Evolutionary conservation across 345 rosid species (phyloP).

Genomic region (Eucalyptus virginea): DNA sequence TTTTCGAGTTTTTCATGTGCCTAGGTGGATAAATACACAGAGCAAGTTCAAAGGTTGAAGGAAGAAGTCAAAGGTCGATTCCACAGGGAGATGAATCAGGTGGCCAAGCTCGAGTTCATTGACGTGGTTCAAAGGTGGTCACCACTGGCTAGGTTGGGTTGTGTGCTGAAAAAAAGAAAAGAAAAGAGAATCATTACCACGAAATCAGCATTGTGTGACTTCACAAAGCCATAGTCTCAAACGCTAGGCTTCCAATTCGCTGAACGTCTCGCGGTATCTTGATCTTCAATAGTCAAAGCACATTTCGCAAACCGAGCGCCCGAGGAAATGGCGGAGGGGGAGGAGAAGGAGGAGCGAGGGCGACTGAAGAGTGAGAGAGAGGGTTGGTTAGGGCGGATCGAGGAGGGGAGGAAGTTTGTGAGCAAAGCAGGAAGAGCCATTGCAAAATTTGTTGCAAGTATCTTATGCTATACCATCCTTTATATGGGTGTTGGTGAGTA

Average conservation of each 20-base stretch:
- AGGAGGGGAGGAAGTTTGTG: not conserved
- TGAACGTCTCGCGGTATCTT: not conserved
- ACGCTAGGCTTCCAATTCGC: not conserved
- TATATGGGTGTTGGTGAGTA: not conserved
- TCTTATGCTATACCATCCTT: not conserved
- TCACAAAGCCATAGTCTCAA: not conserved
- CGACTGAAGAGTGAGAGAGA: not conserved
- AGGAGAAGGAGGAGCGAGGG: not conserved
- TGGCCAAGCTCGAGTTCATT: not conserved
- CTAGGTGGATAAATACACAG: not conserved
- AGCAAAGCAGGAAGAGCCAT: not conserved
- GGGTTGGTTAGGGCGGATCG: not conserved
- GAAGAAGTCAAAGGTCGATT: not conserved
- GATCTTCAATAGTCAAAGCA: not conserved
- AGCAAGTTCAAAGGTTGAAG: not conserved
- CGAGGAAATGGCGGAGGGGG: not conserved
- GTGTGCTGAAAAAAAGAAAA: not conserved
- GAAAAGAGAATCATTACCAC: not conserved
- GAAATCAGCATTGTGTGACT: not conserved
- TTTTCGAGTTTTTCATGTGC: not conserved
- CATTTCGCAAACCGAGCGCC: not conserved
- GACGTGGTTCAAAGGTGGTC: conserved; percentile 1
- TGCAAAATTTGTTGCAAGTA: not conserved
- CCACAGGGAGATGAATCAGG: not conserved
- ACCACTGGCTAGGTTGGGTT: not conserved